Evolutionary conservation across 2,329 filamentous ascomycete species (phyloP), one percentile per base, ranked within the genome.

Genomic region (Fusarium sp.): DNA sequence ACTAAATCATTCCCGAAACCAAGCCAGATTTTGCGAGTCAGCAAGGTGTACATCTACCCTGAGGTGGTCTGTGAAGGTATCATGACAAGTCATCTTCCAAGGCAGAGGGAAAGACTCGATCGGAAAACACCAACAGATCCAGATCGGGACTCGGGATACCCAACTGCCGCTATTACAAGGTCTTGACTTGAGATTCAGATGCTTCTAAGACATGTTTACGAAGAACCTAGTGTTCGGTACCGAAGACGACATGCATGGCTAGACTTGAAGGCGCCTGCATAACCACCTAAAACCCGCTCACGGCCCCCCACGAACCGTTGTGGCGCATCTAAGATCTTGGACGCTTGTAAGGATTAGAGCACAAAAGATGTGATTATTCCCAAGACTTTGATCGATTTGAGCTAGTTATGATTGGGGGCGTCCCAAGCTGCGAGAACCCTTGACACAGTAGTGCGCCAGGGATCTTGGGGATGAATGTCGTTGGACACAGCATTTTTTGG

Each of bases 381-480:
- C 18, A 20, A 40, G 38, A 22, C 35, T 42, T 29, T 56, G 14
- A 34, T 56, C 22, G 22, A 56, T n/a, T 63, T 56, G 61, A 63
- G 61, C 24, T 56, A 56, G 16, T 56, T 63, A 13, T 64, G 62
- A 58, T 64, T 64, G 50, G 52, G n/a, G n/a, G 11, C 11, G n/a
- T 42, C 24, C 11, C n/a, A 45, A 63, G 29, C 29, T 60, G 40
- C 11, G 24, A 9, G 13, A 63, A 56, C n/a, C 61, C 47, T 56
- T 62, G 45, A 37, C 38, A 27, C 45, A 54, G 60, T 62, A 62
- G 45, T 35, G 47, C 14, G 31, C 38, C 64, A 69, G 40, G 72
- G 72, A 61, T 64, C 45, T 56, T 27, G 22, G 40, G 60, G 24
- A 27, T 40, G 42, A 42, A 47, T 16, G 29, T 58, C 37, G 61